phyloP scores from a whole-genome alignment of 306 rosid genomes.

The Acmispon strigosus region DNA sequence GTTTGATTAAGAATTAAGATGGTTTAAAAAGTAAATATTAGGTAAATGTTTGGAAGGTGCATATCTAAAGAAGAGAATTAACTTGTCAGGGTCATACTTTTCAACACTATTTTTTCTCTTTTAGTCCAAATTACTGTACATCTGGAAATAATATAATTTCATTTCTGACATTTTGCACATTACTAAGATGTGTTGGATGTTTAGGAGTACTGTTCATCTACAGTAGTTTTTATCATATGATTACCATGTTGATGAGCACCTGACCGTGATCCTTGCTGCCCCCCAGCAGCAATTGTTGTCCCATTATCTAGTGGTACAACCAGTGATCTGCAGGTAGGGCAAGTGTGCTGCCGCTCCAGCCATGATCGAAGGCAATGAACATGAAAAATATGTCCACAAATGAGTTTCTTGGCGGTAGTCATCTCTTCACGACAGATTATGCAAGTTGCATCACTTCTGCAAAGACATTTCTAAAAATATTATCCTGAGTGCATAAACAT shows the following conservation, averaged over 20 bases:
- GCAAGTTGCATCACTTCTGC: constrained; percentile 91
- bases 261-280: constrained; percentile 46
- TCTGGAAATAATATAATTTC: not conserved
- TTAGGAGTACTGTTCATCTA: not conserved
- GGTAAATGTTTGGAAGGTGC: not conserved
- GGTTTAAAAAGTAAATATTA: not conserved
- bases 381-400: constrained; percentile 90
- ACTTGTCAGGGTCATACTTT: not conserved
- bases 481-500: not conserved
- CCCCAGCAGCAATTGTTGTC: constrained; percentile 35
- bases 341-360: constrained; percentile 95
- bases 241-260: constrained; percentile 58
- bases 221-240: not conserved
- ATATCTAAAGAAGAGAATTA: not conserved
- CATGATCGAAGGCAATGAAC: constrained; percentile 94
- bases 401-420: constrained; percentile 87
- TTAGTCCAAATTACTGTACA: not conserved
- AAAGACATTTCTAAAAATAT: constrained; percentile 14
- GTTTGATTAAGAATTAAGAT: not conserved
- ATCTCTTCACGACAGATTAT: constrained; percentile 97
- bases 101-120: not conserved
- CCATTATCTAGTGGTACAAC: constrained; percentile 78
- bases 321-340: constrained; percentile 86
- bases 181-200: not conserved
- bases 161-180: not conserved